A percentile compares a stretch with the other conserved stretches of the same genome.
Evolutionary conservation across 2,329 filamentous ascomycete genomes (phyloP).

Genomic region (Emmonsia crescens): DNA sequence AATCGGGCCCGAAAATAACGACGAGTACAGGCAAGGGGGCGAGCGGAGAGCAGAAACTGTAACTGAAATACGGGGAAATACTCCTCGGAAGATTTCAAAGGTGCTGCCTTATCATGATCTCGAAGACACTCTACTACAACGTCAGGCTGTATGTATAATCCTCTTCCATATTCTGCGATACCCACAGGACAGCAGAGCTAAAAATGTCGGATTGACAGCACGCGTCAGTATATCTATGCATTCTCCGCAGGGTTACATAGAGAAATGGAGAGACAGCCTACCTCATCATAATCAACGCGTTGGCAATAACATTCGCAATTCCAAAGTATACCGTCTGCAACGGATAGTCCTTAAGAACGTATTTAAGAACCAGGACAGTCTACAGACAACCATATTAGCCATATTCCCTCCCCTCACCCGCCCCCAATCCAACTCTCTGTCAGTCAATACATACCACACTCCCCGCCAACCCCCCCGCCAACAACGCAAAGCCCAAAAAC

Average conservation of each 20-base stretch:
- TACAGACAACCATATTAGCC: slow-evolving; percentile 14
- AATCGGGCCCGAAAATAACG: neutral
- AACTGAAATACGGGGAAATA: neutral
- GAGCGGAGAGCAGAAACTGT: neutral
- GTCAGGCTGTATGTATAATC: slow-evolving; percentile 61
- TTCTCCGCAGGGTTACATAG: too few relatives aligned
- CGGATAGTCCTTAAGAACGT: slow-evolving; percentile 48
- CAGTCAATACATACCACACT: slow-evolving; percentile 40
- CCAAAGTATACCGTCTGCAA: slow-evolving; percentile 57
- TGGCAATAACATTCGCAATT: slow-evolving; percentile 54
- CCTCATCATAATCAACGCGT: slow-evolving; percentile 57
- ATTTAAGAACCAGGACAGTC: slow-evolving; percentile 58
- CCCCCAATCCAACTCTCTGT: neutral
- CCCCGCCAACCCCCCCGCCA: slow-evolving; percentile 57
- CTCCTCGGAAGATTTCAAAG: neutral
- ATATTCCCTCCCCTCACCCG: neutral
- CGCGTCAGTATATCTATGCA: neutral
- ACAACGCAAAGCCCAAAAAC: slow-evolving; percentile 58
- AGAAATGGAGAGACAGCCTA: slow-evolving; percentile 26
- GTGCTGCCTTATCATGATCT: neutral
- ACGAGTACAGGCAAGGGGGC: neutral
- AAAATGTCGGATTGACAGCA: neutral
- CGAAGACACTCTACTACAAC: slow-evolving; percentile 40
- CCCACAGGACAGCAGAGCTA: slow-evolving; percentile 56
- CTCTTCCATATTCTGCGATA: slow-evolving; percentile 63